These are phyloP conservation scores for Taiozyma onychis DNA, from an alignment of 1,139 yeast genomes.

Conservation along the genomic window DNA sequence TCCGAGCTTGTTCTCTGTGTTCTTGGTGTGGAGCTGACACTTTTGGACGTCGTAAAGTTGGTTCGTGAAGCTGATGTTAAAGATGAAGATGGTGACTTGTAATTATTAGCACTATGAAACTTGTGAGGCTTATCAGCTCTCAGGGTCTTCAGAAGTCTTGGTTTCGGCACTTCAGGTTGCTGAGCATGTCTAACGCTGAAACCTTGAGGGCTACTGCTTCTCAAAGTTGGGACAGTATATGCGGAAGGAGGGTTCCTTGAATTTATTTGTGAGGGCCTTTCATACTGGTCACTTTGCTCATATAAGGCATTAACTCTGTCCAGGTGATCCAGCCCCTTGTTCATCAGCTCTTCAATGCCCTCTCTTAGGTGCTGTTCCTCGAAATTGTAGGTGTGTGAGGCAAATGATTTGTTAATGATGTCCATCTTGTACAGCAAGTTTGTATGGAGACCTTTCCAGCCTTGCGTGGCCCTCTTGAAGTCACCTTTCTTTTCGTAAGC, in stretches of 20 bases:
- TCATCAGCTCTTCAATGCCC: constrained; percentile 30
- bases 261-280: neutral
- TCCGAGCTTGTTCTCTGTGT: constrained; percentile 9
- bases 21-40: neutral
- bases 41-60: constrained; percentile 19
- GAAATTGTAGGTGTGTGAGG: constrained; percentile 37
- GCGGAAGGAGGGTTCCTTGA: constrained; percentile 9
- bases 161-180: constrained; percentile 11
- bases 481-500: constrained; percentile 51
- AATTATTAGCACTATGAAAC: constrained; percentile 10
- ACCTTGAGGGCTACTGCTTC: constrained; percentile 18
- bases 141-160: constrained; percentile 24
- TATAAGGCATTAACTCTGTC: constrained; percentile 28
- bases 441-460: constrained; percentile 68
- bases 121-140: constrained; percentile 21
- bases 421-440: constrained; percentile 52
- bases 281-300: constrained; percentile 4
- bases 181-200: constrained; percentile 17
- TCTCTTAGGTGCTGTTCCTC: constrained; percentile 32
- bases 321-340: constrained; percentile 31
- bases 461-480: constrained; percentile 52
- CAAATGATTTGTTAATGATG: constrained; percentile 40
- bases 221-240: constrained; percentile 22
- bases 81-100: constrained; percentile 25
- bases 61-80: constrained; percentile 37